Evolutionary conservation across 441 rosid species (phyloP).

Genomic region (Aleurites moluccanus): DNA sequence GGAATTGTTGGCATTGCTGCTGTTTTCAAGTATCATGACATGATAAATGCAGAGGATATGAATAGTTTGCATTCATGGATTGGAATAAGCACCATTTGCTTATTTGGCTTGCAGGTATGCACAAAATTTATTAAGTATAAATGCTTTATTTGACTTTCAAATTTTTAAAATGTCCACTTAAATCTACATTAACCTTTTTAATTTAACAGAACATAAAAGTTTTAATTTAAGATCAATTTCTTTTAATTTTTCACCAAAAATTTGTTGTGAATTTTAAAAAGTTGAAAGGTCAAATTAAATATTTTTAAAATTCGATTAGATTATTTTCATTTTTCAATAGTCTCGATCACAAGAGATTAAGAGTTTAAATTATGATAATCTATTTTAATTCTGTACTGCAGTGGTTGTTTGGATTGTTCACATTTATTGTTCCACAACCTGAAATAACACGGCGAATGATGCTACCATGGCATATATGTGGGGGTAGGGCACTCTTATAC

Average conservation of each 20-base stretch:
- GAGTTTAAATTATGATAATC: background rate
- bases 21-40: constrained; percentile 72
- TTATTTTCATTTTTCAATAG: no score
- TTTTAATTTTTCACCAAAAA: no score
- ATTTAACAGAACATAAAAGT: no score
- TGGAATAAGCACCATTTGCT: constrained; percentile 59
- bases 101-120: constrained; percentile 69
- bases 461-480: constrained; percentile 74
- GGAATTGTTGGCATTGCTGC: constrained; percentile 77
- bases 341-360: no score
- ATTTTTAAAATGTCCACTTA: no score
- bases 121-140: no score
- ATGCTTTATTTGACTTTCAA: no score
- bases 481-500: constrained; percentile 66
- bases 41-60: constrained; percentile 38
- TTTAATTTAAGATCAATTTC: no score
- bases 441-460: constrained; percentile 23
- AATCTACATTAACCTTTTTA: no score
- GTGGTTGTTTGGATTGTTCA: constrained; percentile 66
- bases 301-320: no score
- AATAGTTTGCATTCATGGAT: constrained; percentile 85
- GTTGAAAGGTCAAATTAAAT: no score
- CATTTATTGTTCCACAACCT: constrained; percentile 41
- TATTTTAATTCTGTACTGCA: constrained; percentile 15
- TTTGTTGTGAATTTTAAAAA: no score